Conservation (phyloP, 208 protist genomes). For the Trypanosoma melophagium region DNA sequence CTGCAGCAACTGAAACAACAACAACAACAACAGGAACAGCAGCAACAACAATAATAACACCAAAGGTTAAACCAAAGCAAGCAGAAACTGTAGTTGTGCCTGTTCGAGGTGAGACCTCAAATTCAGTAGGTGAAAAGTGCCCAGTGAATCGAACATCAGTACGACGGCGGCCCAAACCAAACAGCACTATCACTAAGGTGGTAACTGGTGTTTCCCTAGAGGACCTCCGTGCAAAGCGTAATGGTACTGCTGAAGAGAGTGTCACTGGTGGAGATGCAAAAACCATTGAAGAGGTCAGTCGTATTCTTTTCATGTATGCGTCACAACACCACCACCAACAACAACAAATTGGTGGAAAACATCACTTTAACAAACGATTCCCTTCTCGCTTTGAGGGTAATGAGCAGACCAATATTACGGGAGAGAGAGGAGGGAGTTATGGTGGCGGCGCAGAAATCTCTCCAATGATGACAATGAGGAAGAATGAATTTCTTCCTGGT, state of each 20-base stretch:
- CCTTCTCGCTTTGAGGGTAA: not conserved
- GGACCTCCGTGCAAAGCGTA: conserved; percentile 26
- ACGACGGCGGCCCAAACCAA: conserved; percentile 22
- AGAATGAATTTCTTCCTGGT: not conserved
- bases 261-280: conserved; percentile 5
- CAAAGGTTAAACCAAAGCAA: not conserved
- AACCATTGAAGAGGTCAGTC: conserved; percentile 33
- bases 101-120: conserved; percentile 11
- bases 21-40: conserved; percentile 17
- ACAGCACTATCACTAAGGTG: conserved; percentile 39
- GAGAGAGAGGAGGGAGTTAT: not conserved
- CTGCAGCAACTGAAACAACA: not conserved
- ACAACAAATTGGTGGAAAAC: conserved; percentile 3
- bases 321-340: conserved; percentile 6
- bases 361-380: not conserved
- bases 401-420: not conserved
- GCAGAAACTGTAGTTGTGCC: conserved; percentile 16
- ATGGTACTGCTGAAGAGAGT: conserved; percentile 21
- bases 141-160: conserved; percentile 21
- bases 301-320: conserved; percentile 31
- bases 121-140: conserved; percentile 1
- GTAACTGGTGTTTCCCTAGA: conserved; percentile 31
- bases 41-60: conserved; percentile 15
- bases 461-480: not conserved
- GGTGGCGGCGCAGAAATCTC: not conserved